Conservation (phyloP, 306 rosid species). For the Corylus heterophylla region DNA sequence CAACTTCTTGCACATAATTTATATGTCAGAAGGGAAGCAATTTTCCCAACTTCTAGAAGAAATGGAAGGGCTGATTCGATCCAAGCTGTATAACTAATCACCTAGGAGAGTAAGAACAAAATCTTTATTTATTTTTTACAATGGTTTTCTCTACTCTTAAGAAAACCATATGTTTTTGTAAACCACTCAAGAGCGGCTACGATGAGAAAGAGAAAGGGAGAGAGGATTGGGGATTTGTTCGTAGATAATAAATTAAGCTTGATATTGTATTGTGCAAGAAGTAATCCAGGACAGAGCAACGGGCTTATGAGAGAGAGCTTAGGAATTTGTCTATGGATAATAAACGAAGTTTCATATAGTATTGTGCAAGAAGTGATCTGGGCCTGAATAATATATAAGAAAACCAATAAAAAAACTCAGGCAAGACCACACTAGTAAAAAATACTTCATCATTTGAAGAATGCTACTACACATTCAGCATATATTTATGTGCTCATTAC, state of each 20-base stretch:
- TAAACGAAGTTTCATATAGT: not conserved
- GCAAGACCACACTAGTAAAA: not conserved
- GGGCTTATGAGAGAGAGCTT: too few species aligned
- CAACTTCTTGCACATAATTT: not conserved
- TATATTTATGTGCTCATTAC: conserved; percentile 3
- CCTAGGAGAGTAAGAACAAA: not conserved
- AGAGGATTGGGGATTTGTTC: not conserved
- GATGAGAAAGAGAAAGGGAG: not conserved
- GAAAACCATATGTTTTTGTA: not conserved
- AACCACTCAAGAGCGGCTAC: not conserved
- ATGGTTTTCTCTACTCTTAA: not conserved
- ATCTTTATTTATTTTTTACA: not conserved
- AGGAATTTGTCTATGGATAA: too few species aligned
- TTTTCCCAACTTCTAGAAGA: not conserved
- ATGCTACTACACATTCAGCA: not conserved
- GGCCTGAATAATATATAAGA: conserved; percentile 10
- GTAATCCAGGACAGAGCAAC: not conserved
- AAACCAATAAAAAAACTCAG: not conserved
- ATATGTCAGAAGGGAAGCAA: not conserved
- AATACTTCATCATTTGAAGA: not conserved
- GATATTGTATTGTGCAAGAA: not conserved
- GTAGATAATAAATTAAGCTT: not conserved
- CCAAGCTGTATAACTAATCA: not conserved
- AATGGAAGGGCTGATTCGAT: not conserved
- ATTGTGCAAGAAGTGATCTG: not conserved